Conservation (phyloP, 1,284 basidiomycete species). For the Melanopsichium pennsylvanicum region DNA sequence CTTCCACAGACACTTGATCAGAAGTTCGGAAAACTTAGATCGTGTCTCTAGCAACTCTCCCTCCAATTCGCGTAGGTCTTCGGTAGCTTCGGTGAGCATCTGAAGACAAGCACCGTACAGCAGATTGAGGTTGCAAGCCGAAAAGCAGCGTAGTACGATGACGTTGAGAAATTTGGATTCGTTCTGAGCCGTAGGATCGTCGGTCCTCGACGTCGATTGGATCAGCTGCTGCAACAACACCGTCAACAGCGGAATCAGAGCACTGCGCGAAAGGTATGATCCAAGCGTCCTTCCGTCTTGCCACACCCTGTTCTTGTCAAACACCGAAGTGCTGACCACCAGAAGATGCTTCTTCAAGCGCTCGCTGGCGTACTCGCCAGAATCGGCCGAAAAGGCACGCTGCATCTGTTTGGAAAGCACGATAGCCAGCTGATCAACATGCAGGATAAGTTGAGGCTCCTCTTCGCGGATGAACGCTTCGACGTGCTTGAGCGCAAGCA, state of each 20-base stretch:
- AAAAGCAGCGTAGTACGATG: slow-evolving; percentile 92
- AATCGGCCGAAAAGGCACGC: slow-evolving; percentile 41
- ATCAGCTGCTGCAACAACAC: slow-evolving; percentile 88
- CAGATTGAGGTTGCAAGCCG: slow-evolving; percentile 86
- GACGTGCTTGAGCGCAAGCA: slow-evolving; percentile 88
- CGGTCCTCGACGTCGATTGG: slow-evolving; percentile 68
- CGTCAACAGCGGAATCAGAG: slow-evolving; percentile 71
- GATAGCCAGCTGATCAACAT: slow-evolving; percentile 71
- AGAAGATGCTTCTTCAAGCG: slow-evolving; percentile 61
- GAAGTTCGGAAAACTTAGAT: slow-evolving; percentile 90
- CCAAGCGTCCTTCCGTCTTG: slow-evolving; percentile 51
- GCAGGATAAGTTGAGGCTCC: slow-evolving; percentile 38
- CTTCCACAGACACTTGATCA: slow-evolving; percentile 99
- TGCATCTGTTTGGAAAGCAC: slow-evolving; percentile 55
- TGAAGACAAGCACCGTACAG: slow-evolving; percentile 87
- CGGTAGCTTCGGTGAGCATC: slow-evolving; percentile 84
- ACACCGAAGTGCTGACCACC: slow-evolving; percentile 46
- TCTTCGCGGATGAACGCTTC: slow-evolving; percentile 52
- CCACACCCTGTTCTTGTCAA: slow-evolving; percentile 50
- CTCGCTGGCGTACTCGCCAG: slow-evolving; percentile 20
- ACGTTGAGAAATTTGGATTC: slow-evolving; percentile 96
- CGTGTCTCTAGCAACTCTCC: slow-evolving; percentile 62
- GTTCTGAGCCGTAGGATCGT: slow-evolving; percentile 71
- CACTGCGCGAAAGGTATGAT: slow-evolving; percentile 49
- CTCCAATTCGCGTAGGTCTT: slow-evolving; percentile 75